Conservation (phyloP, 2,329 filamentous ascomycete species). For the Hypoxylon sp. region DNA sequence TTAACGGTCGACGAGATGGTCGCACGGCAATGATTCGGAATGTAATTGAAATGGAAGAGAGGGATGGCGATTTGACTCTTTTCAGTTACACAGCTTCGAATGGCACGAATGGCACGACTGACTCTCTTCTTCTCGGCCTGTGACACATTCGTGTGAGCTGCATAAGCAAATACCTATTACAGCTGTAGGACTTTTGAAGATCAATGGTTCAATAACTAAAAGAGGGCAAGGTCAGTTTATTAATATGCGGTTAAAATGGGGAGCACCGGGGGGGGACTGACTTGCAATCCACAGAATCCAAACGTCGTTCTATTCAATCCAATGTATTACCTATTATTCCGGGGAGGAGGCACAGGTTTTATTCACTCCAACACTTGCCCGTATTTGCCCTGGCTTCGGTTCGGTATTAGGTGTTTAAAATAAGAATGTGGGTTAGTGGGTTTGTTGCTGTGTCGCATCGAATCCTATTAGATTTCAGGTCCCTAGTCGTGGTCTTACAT, state of each 20-base stretch:
- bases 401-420: conserved; percentile 1
- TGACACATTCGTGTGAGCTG: conserved; percentile 25
- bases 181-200: conserved; percentile 29
- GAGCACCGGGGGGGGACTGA: neutral
- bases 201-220: conserved; percentile 14
- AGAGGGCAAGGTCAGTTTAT: conserved; percentile 35
- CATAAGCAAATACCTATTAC: conserved; percentile 33
- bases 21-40: conserved; percentile 21
- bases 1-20: conserved; percentile 7
- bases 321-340: conserved; percentile 35
- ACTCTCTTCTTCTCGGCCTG: conserved; percentile 12
- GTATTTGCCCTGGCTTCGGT: neutral
- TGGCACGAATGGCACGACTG: neutral
- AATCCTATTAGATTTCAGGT: conserved; percentile 8
- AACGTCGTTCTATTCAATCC: conserved; percentile 2
- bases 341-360: conserved; percentile 8
- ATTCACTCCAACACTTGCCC: neutral
- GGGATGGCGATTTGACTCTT: conserved; percentile 21
- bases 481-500: neutral
- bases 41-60: conserved; percentile 22
- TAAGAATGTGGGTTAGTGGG: neutral
- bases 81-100: conserved; percentile 20
- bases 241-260: conserved; percentile 45
- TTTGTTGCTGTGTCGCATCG: conserved; percentile 15
- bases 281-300: conserved; percentile 1